These are phyloP conservation scores for Citeromyces siamensis DNA, from an alignment of 1,139 yeast species.

Conservation along the genomic window DNA sequence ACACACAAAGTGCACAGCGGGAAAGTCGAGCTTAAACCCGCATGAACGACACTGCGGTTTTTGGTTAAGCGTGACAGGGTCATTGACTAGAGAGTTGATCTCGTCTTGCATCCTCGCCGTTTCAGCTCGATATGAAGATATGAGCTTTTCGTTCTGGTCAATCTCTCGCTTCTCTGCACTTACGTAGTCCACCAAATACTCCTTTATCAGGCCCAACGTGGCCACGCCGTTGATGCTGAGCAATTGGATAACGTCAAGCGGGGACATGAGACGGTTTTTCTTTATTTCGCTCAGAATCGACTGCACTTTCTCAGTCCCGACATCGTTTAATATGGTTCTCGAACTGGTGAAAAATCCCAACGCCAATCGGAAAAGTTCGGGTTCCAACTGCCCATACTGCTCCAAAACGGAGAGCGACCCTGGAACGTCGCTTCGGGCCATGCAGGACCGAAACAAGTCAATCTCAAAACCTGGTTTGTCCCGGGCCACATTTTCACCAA, in stretches of 20 bases:
- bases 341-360: conserved; percentile 54
- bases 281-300: conserved; percentile 42
- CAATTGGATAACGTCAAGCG: conserved; percentile 64
- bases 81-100: conserved; percentile 36
- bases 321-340: conserved; percentile 34
- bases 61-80: conserved; percentile 48
- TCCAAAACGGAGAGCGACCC: conserved; percentile 45
- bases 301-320: conserved; percentile 34
- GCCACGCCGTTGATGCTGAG: conserved; percentile 54
- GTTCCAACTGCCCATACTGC: conserved; percentile 48
- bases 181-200: conserved; percentile 52
- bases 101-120: conserved; percentile 40
- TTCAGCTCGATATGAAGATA: conserved; percentile 59
- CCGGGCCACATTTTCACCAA: conserved; percentile 30
- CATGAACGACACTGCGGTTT: conserved; percentile 67
- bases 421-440: conserved; percentile 41
- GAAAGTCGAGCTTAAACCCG: conserved; percentile 56
- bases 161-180: conserved; percentile 54
- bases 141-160: conserved; percentile 51
- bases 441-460: conserved; percentile 53
- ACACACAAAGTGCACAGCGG: conserved; percentile 78
- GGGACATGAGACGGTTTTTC: conserved; percentile 45
- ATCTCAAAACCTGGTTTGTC: conserved; percentile 38
- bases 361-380: conserved; percentile 56
- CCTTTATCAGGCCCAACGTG: conserved; percentile 63